Conservation (phyloP, 371 early-diverging fungal species). For the Mortierella polycephala region DNA sequence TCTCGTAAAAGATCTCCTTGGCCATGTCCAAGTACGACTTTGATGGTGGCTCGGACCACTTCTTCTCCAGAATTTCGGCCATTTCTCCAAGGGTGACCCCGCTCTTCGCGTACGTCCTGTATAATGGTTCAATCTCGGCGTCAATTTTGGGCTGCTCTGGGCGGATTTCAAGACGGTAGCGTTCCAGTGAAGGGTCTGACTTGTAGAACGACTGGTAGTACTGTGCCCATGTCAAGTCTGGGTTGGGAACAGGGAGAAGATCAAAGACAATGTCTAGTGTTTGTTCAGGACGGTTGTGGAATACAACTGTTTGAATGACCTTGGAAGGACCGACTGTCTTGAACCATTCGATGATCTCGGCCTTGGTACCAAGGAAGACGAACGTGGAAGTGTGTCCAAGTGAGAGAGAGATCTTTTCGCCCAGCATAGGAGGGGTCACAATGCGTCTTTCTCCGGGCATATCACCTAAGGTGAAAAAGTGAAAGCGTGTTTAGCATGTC, state of each 20-base stretch:
- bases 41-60: slow-evolving; percentile 39
- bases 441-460: slow-evolving; percentile 41
- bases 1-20: slow-evolving; percentile 46
- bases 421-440: slow-evolving; percentile 49
- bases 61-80: slow-evolving; percentile 40
- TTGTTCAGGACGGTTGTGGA: slow-evolving; percentile 40
- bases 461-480: slow-evolving; percentile 15
- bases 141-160: slow-evolving; percentile 51
- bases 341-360: slow-evolving; percentile 50
- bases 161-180: slow-evolving; percentile 42
- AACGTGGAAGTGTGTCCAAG: slow-evolving; percentile 53
- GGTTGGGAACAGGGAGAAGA: slow-evolving; percentile 46
- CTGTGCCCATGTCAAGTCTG: slow-evolving; percentile 49
- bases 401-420: slow-evolving; percentile 44
- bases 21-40: slow-evolving; percentile 52
- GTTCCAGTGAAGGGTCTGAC: slow-evolving; percentile 42
- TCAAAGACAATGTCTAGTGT: slow-evolving; percentile 50
- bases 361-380: slow-evolving; percentile 49
- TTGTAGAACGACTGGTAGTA: slow-evolving; percentile 49
- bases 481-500: neutral
- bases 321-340: slow-evolving; percentile 35
- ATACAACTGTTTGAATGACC: slow-evolving; percentile 33
- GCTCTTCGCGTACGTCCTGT: slow-evolving; percentile 52
- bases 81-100: slow-evolving; percentile 48
- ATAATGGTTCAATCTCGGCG: slow-evolving; percentile 41